phyloP scores from a whole-genome alignment of 2,329 filamentous ascomycete genomes.

The Colletotrichum coccodes region DNA sequence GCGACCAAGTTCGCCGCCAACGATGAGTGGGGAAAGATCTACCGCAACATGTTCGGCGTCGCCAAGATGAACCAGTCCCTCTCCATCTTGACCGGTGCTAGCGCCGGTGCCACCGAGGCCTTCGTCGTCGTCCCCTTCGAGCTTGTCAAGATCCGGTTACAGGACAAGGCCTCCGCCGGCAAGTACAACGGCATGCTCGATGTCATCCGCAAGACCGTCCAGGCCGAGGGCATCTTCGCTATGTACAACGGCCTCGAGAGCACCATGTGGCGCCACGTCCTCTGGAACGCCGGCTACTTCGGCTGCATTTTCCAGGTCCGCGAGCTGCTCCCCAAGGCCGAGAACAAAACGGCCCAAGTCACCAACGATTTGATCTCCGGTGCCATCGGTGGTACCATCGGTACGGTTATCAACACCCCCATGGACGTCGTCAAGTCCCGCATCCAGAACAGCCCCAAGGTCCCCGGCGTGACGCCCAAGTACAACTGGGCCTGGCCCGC shows the following conservation, averaged over 20 bases:
- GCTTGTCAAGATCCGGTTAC: slow-evolving; percentile 96
- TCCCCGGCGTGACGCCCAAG: slow-evolving; percentile 85
- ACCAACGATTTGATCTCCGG: slow-evolving; percentile 89
- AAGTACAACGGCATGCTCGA: slow-evolving; percentile 88
- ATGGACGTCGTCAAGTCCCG: slow-evolving; percentile 98
- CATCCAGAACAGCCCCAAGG: slow-evolving; percentile 92
- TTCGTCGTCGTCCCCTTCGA: slow-evolving; percentile 99
- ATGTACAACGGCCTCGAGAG: slow-evolving; percentile 98
- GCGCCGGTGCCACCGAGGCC: slow-evolving; percentile 93
- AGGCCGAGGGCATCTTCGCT: slow-evolving; percentile 83
- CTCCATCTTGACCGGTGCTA: slow-evolving; percentile 92
- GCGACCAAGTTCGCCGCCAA: slow-evolving; percentile 99
- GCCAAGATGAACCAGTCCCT: slow-evolving; percentile 91
- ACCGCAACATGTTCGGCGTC: slow-evolving; percentile 85
- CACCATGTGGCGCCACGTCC: slow-evolving; percentile 91
- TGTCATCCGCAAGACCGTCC: slow-evolving; percentile 83
- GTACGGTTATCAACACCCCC: slow-evolving; percentile 93
- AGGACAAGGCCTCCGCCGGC: slow-evolving; percentile 92
- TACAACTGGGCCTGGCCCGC: slow-evolving; percentile 99
- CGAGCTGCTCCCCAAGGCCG: slow-evolving; percentile 81
- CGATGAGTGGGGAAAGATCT: slow-evolving; percentile 97
- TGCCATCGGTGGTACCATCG: slow-evolving; percentile 84
- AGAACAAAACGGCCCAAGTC: slow-evolving; percentile 84
- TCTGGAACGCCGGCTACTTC: slow-evolving; percentile 96
- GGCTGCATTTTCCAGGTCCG: slow-evolving; percentile 98